phyloP scores from a whole-genome alignment of 1,284 basidiomycete species.

The Pseudozyma sp. region DNA sequence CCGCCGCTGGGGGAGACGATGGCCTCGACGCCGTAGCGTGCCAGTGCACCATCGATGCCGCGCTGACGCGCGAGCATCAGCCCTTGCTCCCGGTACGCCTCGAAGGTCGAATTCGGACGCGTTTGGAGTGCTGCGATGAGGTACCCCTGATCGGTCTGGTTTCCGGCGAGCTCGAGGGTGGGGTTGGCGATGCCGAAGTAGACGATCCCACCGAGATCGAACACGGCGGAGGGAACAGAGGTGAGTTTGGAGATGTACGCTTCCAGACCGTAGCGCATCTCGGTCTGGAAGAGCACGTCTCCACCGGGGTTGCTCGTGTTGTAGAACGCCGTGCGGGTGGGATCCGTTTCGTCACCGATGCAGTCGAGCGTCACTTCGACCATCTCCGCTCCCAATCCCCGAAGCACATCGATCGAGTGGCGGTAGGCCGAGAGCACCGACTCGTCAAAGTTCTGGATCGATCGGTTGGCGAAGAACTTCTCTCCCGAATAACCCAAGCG shows the following conservation, averaged over 20 bases:
- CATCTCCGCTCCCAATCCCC: constrained; percentile 27
- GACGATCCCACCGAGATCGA: constrained; percentile 36
- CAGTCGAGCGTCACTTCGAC: constrained; percentile 37
- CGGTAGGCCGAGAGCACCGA: constrained; percentile 20
- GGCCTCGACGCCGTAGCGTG: constrained; percentile 8
- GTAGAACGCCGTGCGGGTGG: constrained; percentile 19
- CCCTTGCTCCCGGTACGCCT: constrained; percentile 16
- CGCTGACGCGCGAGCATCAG: constrained; percentile 11
- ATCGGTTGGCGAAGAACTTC: constrained; percentile 32
- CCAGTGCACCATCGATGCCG: constrained; percentile 29
- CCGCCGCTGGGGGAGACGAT: constrained; percentile 30
- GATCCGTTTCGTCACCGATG: constrained; percentile 22
- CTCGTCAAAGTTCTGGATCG: constrained; percentile 23
- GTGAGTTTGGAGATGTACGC: constrained; percentile 26
- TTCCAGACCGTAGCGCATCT: constrained; percentile 31
- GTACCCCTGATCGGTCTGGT: constrained; percentile 38
- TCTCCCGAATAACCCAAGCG: constrained; percentile 25
- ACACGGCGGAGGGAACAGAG: constrained; percentile 29
- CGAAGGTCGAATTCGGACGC: constrained; percentile 34
- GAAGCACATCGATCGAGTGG: constrained; percentile 17
- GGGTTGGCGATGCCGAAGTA: constrained; percentile 35
- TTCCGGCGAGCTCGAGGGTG: constrained; percentile 16
- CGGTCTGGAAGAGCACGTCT: constrained; percentile 30
- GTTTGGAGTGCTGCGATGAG: constrained; percentile 35
- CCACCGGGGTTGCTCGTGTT: constrained; percentile 26